Evolutionary conservation across 164 flowering plant genomes (phyloP).

Genomic region (Nymphaea colorata): DNA sequence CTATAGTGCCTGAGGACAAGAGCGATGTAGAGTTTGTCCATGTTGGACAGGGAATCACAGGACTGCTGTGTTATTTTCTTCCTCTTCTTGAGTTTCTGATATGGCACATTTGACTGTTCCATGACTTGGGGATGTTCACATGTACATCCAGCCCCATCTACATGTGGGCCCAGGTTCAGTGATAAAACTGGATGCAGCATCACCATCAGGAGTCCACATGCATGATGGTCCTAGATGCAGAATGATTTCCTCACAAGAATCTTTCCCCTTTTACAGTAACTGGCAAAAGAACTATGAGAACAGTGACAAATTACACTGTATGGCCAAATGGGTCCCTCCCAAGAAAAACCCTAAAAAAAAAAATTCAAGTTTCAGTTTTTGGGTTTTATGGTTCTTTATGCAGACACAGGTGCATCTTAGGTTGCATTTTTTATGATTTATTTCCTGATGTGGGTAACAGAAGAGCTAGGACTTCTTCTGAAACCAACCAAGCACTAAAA

Average conservation of each 20-base stretch:
- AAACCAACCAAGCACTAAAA: too few species aligned
- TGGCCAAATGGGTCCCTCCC: neutral
- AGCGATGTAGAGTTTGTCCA: neutral
- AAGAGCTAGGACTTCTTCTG: too few species aligned
- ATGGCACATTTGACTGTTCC: neutral
- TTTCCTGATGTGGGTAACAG: too few species aligned
- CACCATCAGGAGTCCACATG: neutral
- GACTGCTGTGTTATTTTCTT: neutral
- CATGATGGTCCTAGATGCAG: neutral
- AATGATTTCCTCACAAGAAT: neutral
- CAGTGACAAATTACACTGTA: neutral
- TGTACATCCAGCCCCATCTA: neutral
- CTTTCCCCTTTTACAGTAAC: neutral
- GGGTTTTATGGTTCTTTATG: too few species aligned
- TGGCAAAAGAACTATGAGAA: neutral
- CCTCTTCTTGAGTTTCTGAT: neutral
- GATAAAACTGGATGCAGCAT: neutral
- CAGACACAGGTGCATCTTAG: too few species aligned
- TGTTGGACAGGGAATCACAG: neutral
- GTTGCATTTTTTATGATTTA: too few species aligned
- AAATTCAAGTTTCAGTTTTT: too few species aligned
- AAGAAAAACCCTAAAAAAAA: neutral
- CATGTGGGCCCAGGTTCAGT: neutral
- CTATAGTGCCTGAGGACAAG: neutral
- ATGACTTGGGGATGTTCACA: neutral